phyloP scores from a whole-genome alignment of 768 basidiomycete species.

The Mycena venus region DNA sequence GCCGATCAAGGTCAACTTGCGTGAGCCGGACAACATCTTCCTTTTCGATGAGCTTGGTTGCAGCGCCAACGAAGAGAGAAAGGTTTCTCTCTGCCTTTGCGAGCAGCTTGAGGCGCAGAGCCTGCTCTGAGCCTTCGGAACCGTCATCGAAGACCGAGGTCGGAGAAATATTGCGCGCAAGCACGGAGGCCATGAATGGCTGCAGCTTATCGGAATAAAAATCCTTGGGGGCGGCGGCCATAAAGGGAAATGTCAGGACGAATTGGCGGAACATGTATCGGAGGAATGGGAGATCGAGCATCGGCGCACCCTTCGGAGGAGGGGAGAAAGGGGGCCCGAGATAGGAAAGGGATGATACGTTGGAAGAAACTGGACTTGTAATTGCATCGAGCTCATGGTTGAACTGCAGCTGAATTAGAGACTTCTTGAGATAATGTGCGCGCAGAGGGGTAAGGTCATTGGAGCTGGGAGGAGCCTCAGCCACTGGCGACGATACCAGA shows the following conservation, averaged over 20 bases:
- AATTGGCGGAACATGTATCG: constrained; percentile 93
- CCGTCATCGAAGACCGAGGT: constrained; percentile 71
- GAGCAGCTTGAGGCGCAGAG: constrained; percentile 76
- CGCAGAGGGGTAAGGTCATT: constrained; percentile 83
- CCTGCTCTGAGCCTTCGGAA: constrained; percentile 64
- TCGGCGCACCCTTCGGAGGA: constrained; percentile 68
- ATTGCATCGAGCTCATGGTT: constrained; percentile 81
- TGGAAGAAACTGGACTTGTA: constrained; percentile 61
- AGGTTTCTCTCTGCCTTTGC: constrained; percentile 89
- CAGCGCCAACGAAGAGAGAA: constrained; percentile 83
- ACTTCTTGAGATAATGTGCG: constrained; percentile 98
- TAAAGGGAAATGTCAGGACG: constrained; percentile 95
- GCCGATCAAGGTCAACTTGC: constrained; percentile 84
- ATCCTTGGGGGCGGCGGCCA: constrained; percentile 87
- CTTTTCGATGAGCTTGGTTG: constrained; percentile 83
- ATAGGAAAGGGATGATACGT: constrained; percentile 81
- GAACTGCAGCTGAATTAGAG: constrained; percentile 90
- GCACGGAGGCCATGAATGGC: constrained; percentile 88
- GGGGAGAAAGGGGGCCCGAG: constrained; percentile 91
- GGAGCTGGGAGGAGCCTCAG: constrained; percentile 15
- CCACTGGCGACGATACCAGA: constrained; percentile 26
- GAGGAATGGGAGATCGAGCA: constrained; percentile 87
- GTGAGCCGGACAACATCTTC: constrained; percentile 94
- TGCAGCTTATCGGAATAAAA: constrained; percentile 97
- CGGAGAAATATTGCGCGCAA: constrained; percentile 83